These are phyloP conservation scores for Aotearoamyces nothofagi DNA, from an alignment of 2,329 filamentous ascomycete species.

Conservation along the genomic window DNA sequence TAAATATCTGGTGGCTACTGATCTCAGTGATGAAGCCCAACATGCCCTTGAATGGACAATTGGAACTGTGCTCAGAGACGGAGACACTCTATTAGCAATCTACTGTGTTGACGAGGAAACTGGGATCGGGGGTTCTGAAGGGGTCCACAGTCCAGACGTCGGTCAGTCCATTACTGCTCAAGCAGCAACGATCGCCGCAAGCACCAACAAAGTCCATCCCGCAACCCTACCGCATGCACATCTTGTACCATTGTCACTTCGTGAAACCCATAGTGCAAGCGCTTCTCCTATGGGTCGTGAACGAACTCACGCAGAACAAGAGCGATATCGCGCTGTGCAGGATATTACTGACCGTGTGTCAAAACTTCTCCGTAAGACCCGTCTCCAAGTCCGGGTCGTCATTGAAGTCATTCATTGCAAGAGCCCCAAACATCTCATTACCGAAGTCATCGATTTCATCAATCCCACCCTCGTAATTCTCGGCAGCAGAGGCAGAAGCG, in stretches of 20 bases:
- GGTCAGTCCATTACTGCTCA: constrained; percentile 63
- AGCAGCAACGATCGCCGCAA: constrained; percentile 52
- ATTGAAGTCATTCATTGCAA: constrained; percentile 98
- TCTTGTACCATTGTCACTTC: constrained; percentile 10
- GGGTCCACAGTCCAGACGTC: constrained; percentile 34
- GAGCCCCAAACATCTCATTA: constrained; percentile 89
- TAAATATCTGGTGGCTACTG: constrained; percentile 91
- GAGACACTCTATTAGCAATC: constrained; percentile 84
- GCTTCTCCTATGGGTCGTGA: constrained; percentile 25
- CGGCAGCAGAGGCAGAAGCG: constrained; percentile 79
- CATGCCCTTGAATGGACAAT: constrained; percentile 97
- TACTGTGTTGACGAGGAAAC: constrained; percentile 88
- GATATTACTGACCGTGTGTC: constrained; percentile 74
- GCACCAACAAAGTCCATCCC: constrained; percentile 23
- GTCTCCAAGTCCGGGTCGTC: constrained; percentile 81
- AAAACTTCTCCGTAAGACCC: constrained; percentile 77
- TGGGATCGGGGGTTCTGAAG: constrained; percentile 30
- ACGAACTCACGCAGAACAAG: constrained; percentile 52
- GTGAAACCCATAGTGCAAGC: constrained; percentile 11
- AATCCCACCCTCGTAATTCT: constrained; percentile 87
- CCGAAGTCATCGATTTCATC: constrained; percentile 89
- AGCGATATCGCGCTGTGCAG: constrained; percentile 67
- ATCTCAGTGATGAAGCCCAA: constrained; percentile 84
- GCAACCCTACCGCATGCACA: constrained; percentile 4
- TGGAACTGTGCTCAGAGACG: constrained; percentile 83